These are phyloP conservation scores for Geranium incanum DNA, from an alignment of 441 rosid species.

Conservation along the genomic window DNA sequence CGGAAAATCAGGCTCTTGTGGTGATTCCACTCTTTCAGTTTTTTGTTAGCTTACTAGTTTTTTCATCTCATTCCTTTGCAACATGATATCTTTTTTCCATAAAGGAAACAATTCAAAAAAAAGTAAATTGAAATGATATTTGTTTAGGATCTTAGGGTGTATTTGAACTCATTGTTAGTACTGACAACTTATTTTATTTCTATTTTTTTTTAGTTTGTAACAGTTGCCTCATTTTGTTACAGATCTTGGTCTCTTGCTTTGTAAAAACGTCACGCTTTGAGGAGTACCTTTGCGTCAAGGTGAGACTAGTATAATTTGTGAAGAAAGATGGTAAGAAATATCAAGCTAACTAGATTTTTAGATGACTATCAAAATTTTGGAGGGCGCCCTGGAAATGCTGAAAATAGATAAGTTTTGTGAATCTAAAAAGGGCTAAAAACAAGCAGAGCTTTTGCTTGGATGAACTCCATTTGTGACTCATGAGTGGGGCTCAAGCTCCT, in stretches of 20 bases:
- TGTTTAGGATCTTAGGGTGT: not conserved
- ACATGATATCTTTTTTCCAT: not conserved
- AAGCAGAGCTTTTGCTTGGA: not conserved
- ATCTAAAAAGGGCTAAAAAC: not conserved
- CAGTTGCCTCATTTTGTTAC: slow-evolving; percentile 26
- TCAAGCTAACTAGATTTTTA: not conserved
- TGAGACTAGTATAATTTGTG: slow-evolving; percentile 19
- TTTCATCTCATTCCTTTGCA: not conserved
- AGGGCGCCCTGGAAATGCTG: not conserved
- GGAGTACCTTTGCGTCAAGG: slow-evolving; percentile 71
- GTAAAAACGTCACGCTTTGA: slow-evolving; percentile 64
- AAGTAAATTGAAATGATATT: not conserved
- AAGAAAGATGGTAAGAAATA: not conserved
- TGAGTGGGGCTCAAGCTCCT: not conserved
- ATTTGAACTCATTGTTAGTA: slow-evolving; percentile 1
- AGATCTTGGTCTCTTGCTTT: slow-evolving; percentile 63
- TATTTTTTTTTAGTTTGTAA: slow-evolving; percentile 12
- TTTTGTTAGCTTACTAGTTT: not conserved
- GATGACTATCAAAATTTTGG: not conserved
- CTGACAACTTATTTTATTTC: slow-evolving; percentile 9
- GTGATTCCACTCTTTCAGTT: slow-evolving; percentile 21
- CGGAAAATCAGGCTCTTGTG: slow-evolving; percentile 61
- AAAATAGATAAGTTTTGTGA: not conserved
- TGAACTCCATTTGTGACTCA: not conserved
- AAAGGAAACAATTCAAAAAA: not conserved